phyloP scores from a whole-genome alignment of 495 filamentous ascomycete genomes.

The Aspergillus hancockii region DNA sequence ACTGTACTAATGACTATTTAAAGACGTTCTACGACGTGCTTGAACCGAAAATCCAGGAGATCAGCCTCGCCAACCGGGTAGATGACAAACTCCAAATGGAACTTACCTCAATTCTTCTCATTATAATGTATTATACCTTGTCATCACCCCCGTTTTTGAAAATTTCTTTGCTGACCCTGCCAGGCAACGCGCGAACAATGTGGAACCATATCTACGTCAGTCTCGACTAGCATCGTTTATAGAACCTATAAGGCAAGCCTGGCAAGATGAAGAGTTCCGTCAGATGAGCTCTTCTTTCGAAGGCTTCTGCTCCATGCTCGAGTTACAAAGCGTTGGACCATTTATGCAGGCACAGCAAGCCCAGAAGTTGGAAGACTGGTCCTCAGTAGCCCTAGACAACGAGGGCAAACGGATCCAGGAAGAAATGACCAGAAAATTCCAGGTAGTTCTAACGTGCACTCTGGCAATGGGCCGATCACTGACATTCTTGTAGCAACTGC shows the following conservation, averaged over 20 bases:
- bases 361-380: constrained; percentile 81
- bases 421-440: constrained; percentile 66
- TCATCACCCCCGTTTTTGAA: not conserved
- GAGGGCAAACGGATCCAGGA: constrained; percentile 78
- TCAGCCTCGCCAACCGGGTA: constrained; percentile 67
- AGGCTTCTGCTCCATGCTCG: constrained; percentile 77
- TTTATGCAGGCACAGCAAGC: constrained; percentile 75
- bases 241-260: constrained; percentile 73
- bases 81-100: constrained; percentile 76
- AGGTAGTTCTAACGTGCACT: constrained; percentile 43
- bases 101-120: constrained; percentile 74
- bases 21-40: constrained; percentile 83
- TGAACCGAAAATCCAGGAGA: constrained; percentile 78
- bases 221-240: constrained; percentile 71
- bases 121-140: constrained; percentile 67
- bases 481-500: constrained; percentile 57
- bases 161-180: constrained; percentile 16
- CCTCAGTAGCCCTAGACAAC: constrained; percentile 68
- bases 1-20: constrained; percentile 11
- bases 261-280: constrained; percentile 71
- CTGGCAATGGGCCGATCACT: not conserved
- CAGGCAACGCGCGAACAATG: constrained; percentile 75
- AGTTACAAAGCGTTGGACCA: constrained; percentile 73
- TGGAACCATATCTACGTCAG: constrained; percentile 66
- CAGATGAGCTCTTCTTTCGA: constrained; percentile 71